Evolutionary conservation across 495 filamentous ascomycete species (phyloP).

Genomic region (Xylaria telfairii): DNA sequence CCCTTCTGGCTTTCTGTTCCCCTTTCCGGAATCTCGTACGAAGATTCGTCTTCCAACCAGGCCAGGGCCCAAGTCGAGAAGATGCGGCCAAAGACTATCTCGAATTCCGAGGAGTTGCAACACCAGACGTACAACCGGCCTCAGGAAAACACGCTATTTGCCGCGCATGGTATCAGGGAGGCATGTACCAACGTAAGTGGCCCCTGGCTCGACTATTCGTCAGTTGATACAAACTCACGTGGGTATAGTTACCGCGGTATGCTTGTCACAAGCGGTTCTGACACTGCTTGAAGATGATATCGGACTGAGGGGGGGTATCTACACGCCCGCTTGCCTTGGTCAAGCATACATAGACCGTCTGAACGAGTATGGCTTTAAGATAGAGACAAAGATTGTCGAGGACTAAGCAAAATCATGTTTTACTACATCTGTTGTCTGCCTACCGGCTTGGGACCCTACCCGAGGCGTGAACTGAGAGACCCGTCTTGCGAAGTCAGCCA

Average conservation of each 20-base stretch:
- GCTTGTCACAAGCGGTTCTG: conserved; percentile 73
- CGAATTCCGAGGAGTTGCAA: conserved; percentile 71
- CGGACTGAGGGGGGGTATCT: conserved; percentile 69
- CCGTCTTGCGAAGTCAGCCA: not conserved
- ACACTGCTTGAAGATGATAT: conserved; percentile 70
- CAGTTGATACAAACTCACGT: conserved; percentile 30
- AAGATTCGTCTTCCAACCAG: conserved; percentile 65
- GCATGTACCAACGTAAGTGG: conserved; percentile 66
- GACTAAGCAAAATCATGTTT: conserved; percentile 20
- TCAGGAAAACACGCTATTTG: conserved; percentile 60
- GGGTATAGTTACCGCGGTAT: conserved; percentile 65
- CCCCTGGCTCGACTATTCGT: not conserved
- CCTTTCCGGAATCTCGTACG: conserved; percentile 43
- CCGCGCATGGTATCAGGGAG: conserved; percentile 63
- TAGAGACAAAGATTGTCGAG: conserved; percentile 59
- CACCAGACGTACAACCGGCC: conserved; percentile 58
- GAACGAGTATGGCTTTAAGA: conserved; percentile 64
- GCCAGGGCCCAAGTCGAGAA: conserved; percentile 68
- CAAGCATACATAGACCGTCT: conserved; percentile 77
- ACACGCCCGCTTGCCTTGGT: conserved; percentile 84
- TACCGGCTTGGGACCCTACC: too few relatives aligned
- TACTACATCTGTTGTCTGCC: not conserved
- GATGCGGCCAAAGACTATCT: conserved; percentile 61
- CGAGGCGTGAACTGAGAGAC: not conserved
- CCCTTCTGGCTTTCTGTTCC: conserved; percentile 55